Base-by-base conservation (phyloP, 2,329 filamentous ascomycete species). In the Penicillium sp. region DNA sequence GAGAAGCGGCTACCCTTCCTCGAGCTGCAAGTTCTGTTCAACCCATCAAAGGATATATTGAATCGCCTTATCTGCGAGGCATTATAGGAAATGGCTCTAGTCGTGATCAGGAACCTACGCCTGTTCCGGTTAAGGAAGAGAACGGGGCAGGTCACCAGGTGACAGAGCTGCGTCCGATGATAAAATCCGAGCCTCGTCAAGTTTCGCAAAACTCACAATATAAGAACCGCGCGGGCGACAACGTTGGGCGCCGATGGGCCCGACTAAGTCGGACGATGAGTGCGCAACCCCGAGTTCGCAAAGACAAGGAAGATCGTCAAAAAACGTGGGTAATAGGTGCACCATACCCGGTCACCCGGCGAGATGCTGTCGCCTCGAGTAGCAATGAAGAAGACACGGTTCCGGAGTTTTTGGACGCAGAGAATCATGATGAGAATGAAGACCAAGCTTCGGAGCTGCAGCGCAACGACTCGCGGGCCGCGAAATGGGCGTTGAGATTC, bases 401-500 rank as follows among this genome's bases (percentile, higher is more conserved):
- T 14, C 14, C 39, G 4, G 39, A 30, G 10, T 44, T 20, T 13
- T 19, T 37, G 11, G 36, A 40, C 13, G 19, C 29, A 18, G 29
- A 42, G 7, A n/a, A 33, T 26, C 36, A 33, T 7, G 17, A 11
- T 17, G 30, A 41, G 11, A 17, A 18, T 7, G 20, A 44, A 15
- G 36, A 47, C 8, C 39, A 36, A 15, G 29, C 43, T 30, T 27
- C 28, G 16, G 17, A 34, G 23, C 16, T 41, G 8, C 45, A 38
- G 4, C 33, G 35, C 4, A 51, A 35, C 25, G 39, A 18, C 2
- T 43, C 47, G 9, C 43, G 47, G 8, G 41, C 36, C 9, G 25
- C 40, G 13, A 43, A 39, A 18, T 53, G 49, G 51, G 16, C 39
- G 5, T 29, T 34, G 19, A 38, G 26, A 11, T 45, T 54, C 17